These are phyloP conservation scores for Saturnispora dispora DNA, from an alignment of 805 yeast genomes.

Conservation along the genomic window DNA sequence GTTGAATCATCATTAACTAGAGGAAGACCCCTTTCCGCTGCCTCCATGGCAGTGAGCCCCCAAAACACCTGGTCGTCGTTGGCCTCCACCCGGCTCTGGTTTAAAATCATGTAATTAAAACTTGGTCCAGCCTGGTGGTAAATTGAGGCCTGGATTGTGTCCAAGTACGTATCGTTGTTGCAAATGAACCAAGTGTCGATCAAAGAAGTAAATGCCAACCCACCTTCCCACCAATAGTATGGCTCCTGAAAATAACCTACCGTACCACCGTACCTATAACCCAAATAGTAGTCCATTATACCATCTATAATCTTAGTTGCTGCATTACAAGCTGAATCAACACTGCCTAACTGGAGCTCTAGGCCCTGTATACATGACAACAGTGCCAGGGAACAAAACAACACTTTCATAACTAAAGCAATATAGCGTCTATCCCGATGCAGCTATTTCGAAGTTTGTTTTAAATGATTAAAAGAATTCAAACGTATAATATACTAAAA, in stretches of 20 bases:
- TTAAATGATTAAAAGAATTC: not conserved
- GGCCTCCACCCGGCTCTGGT: constrained; percentile 77
- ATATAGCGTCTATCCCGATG: not conserved
- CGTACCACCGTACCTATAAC: constrained; percentile 51
- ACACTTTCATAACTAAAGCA: not conserved
- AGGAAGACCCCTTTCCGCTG: constrained; percentile 72
- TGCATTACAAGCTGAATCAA: constrained; percentile 32
- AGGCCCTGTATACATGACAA: constrained; percentile 6
- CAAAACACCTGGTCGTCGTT: constrained; percentile 89
- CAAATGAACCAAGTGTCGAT: constrained; percentile 66
- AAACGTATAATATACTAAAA: not conserved
- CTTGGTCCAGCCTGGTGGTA: constrained; percentile 58
- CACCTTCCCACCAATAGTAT: constrained; percentile 91
- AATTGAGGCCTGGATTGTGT: constrained; percentile 48
- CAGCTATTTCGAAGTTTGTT: not conserved
- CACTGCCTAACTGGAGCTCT: constrained; percentile 11
- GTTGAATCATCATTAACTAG: constrained; percentile 45
- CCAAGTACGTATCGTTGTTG: constrained; percentile 53
- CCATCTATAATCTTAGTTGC: constrained; percentile 60
- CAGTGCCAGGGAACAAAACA: not conserved
- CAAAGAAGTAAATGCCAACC: constrained; percentile 60
- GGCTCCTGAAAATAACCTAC: constrained; percentile 65
- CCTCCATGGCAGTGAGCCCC: constrained; percentile 80
- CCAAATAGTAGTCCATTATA: constrained; percentile 71
- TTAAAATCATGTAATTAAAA: constrained; percentile 65